phyloP scores from a whole-genome alignment of 2,329 filamentous ascomycete genomes.

The Polytolypa hystricis region DNA sequence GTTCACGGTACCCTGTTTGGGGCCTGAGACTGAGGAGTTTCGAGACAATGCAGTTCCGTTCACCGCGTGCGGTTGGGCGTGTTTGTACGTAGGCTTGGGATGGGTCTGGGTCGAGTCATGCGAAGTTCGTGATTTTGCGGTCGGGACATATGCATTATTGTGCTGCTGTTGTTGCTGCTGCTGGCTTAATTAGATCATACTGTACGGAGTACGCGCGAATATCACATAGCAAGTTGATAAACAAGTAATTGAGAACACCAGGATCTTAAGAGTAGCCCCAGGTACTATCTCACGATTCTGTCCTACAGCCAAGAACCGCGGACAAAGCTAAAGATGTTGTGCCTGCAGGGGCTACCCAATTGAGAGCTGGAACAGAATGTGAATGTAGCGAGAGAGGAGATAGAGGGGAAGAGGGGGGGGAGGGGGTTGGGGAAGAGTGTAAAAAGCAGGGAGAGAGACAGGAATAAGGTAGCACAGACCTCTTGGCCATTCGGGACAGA shows the following conservation, averaged over 20 bases:
- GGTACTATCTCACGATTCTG: no score
- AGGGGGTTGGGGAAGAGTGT: no score
- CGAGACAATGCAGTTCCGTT: constrained; percentile 23
- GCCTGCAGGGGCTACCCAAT: no score
- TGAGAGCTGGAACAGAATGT: neutral
- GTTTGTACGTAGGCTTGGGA: constrained; percentile 20
- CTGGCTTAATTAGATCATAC: no score
- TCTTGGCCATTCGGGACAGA: constrained; percentile 25
- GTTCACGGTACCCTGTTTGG: constrained; percentile 20
- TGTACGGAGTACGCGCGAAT: no score
- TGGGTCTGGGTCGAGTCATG: constrained; percentile 24
- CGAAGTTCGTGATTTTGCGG: constrained; percentile 25
- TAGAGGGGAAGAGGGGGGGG: no score
- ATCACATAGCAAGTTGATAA: no score
- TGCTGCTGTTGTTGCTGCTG: constrained; percentile 6
- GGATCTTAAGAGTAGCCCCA: no score
- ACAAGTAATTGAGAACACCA: no score
- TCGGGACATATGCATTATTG: constrained; percentile 7
- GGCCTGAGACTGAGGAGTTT: constrained; percentile 25
- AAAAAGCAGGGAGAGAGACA: constrained; percentile 2
- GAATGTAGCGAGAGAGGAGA: no score
- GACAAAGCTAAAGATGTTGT: no score
- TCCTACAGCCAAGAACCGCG: no score
- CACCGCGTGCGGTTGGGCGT: constrained; percentile 21
- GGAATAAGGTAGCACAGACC: constrained; percentile 20